A percentile compares a stretch with the other conserved stretches of the same genome.
Conservation (phyloP, 202 grass and related monocot genomes). For the Dendrocalamus latiflorus region DNA sequence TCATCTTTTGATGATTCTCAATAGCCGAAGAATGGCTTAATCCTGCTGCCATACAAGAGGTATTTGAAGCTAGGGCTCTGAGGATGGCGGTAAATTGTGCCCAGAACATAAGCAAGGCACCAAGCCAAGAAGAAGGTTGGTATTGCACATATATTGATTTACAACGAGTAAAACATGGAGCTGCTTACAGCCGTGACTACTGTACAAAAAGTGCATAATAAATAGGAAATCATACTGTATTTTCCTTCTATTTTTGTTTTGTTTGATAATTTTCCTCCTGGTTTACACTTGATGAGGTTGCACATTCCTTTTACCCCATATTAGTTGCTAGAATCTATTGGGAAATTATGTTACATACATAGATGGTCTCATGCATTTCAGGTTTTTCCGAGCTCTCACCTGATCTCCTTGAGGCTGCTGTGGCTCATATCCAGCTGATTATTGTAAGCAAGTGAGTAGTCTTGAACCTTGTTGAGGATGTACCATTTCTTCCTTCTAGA, state of each 20-base stretch:
- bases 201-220: neutral
- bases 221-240: neutral
- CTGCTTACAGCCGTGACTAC: neutral
- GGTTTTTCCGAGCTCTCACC: conserved; percentile 73
- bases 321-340: neutral
- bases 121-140: conserved; percentile 89
- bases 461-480: neutral
- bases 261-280: neutral
- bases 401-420: conserved; percentile 67
- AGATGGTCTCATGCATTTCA: conserved; percentile 26
- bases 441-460: conserved; percentile 81
- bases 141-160: neutral
- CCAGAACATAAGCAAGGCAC: conserved; percentile 68
- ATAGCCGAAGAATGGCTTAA: conserved; percentile 91
- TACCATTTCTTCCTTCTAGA: neutral
- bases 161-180: neutral
- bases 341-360: neutral
- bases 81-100: conserved; percentile 86
- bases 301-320: neutral
- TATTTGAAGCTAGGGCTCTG: conserved; percentile 86
- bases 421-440: conserved; percentile 85
- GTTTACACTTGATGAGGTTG: neutral
- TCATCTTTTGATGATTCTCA: conserved; percentile 14
- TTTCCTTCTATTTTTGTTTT: neutral
- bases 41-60: conserved; percentile 70